Evolutionary conservation across 805 yeast species (phyloP).

Genomic region (Torulaspora delbrueckii): DNA sequence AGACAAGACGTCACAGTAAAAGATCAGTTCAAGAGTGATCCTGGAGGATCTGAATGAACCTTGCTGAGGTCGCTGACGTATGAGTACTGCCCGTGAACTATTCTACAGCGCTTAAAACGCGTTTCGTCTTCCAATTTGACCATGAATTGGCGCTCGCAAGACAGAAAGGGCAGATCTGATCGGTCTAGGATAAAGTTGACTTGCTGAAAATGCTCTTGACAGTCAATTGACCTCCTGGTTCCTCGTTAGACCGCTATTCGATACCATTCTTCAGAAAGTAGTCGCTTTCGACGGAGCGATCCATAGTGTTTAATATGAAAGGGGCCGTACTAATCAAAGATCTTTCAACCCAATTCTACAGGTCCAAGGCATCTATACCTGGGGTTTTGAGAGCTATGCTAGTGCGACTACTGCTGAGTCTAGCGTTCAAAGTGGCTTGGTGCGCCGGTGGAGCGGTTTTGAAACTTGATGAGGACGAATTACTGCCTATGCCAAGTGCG

Average conservation of each 20-base stretch:
- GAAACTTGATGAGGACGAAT: slow-evolving; percentile 35
- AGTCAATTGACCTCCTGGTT: neutral
- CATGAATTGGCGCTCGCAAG: neutral
- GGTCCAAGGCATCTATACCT: neutral
- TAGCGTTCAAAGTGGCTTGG: slow-evolving; percentile 14
- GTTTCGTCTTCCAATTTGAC: neutral
- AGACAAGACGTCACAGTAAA: neutral
- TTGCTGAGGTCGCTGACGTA: neutral
- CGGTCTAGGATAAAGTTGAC: neutral
- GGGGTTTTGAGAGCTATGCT: slow-evolving; percentile 6
- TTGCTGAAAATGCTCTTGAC: neutral
- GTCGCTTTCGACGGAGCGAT: slow-evolving; percentile 1
- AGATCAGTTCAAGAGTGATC: neutral
- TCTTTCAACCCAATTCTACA: neutral
- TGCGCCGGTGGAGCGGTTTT: slow-evolving; percentile 13
- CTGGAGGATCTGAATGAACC: neutral
- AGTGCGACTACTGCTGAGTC: slow-evolving; percentile 10
- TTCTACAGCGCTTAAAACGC: neutral
- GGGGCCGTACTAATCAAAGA: neutral
- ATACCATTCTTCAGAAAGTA: neutral
- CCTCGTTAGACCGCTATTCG: neutral
- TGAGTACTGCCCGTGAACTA: neutral
- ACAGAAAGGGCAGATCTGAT: neutral
- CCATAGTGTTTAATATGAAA: neutral
- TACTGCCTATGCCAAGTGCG: slow-evolving; percentile 34